A percentile compares a stretch with the other conserved stretches of the same genome.
Evolutionary conservation across 352 stramenopile genomes (phyloP).

Genomic region (Phytophthora niederhauseri): DNA sequence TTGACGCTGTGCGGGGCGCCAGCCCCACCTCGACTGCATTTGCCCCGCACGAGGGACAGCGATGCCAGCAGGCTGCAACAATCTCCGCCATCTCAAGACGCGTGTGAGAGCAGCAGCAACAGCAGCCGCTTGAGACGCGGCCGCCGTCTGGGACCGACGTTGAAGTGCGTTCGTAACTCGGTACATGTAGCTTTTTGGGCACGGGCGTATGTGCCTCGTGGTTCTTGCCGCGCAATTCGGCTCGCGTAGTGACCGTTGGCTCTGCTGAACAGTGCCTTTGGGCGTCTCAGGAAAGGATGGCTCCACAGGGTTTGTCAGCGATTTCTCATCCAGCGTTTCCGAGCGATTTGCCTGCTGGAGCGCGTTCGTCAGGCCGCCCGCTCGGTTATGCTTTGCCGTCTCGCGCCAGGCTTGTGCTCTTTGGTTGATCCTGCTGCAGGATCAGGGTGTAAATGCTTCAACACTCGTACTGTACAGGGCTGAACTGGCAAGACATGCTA

Average conservation of each 20-base stretch:
- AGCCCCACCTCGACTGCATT: no score
- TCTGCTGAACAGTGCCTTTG: no score
- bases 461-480: not conserved
- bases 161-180: conserved; percentile 2
- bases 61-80: no score
- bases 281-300: no score
- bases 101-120: no score
- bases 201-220: not conserved
- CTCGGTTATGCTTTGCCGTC: no score
- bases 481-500: conserved; percentile 13
- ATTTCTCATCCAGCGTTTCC: not conserved
- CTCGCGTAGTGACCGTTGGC: no score
- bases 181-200: conserved; percentile 15
- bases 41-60: no score
- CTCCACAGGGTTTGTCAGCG: no score
- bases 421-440: no score
- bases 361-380: not conserved
- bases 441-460: no score
- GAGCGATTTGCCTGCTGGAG: not conserved
- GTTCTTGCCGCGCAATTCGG: not conserved
- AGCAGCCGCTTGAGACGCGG: not conserved
- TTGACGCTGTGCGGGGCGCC: not conserved
- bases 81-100: not conserved
- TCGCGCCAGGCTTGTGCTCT: no score
- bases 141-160: not conserved